These are phyloP conservation scores for Wallacemonas sp. DNA, from an alignment of 208 protist species.

Conservation along the genomic window DNA sequence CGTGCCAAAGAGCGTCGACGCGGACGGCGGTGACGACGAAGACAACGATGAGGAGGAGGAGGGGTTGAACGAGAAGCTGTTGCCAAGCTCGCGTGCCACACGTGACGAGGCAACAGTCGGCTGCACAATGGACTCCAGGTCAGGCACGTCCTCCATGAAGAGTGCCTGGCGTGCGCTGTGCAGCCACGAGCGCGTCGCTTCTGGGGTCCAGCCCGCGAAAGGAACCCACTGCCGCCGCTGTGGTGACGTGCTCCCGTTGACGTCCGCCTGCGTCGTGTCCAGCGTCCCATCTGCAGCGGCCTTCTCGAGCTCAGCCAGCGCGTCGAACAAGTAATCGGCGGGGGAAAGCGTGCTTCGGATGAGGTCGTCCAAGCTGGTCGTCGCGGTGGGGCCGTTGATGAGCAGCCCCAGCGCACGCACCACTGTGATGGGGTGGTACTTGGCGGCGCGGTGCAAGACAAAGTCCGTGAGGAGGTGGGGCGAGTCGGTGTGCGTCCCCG, in stretches of 20 bases:
- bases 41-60: background rate
- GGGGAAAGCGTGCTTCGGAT: background rate
- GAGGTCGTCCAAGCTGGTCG: background rate
- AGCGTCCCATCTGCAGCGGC: background rate
- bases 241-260: no score
- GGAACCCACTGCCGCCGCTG: background rate
- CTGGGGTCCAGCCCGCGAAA: conserved; percentile 1
- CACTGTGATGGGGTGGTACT: conserved; percentile 21
- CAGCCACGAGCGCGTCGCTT: conserved; percentile 17
- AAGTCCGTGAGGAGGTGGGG: conserved; percentile 17
- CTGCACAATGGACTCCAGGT: conserved; percentile 11
- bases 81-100: conserved; percentile 24
- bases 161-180: conserved; percentile 20
- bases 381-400: background rate
- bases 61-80: conserved; percentile 21
- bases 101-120: conserved; percentile 18
- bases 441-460: conserved; percentile 17
- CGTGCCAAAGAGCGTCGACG: conserved; percentile 25
- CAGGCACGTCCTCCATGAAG: conserved; percentile 21
- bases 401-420: conserved; percentile 20
- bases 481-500: background rate
- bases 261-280: background rate
- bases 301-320: background rate
- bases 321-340: background rate
- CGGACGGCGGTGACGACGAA: background rate